Conservation (phyloP, 371 early-diverging fungal genomes). For the Dinochytrium kinnereticum region DNA sequence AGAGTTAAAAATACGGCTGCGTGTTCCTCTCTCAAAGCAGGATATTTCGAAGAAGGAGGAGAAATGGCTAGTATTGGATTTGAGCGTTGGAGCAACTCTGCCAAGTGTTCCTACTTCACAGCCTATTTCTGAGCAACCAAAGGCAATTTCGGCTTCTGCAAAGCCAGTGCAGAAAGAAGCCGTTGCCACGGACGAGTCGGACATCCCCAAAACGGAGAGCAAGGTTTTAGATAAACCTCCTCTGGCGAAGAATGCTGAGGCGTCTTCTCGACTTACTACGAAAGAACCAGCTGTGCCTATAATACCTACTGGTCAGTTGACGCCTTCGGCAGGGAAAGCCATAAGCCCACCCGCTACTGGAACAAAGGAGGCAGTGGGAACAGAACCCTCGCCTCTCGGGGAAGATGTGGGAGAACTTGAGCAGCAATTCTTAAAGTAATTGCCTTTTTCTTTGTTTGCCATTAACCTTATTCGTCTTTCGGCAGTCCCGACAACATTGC, state of each 20-base stretch:
- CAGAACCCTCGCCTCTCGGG: no score
- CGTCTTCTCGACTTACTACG: not conserved
- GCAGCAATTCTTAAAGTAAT: slow-evolving; percentile 45
- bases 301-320: not conserved
- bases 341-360: not conserved
- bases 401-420: slow-evolving; percentile 43
- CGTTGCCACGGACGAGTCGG: not conserved
- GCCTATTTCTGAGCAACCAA: no score
- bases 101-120: not conserved
- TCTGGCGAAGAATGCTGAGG: not conserved
- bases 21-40: slow-evolving; percentile 67
- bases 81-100: not conserved
- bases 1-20: slow-evolving; percentile 68
- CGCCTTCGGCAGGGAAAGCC: no score
- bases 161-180: not conserved
- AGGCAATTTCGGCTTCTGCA: no score
- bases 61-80: slow-evolving; percentile 62
- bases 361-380: slow-evolving; percentile 14
- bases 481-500: slow-evolving; percentile 71
- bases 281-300: not conserved
- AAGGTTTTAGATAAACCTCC: not conserved
- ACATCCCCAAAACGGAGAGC: no score
- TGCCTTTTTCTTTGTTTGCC: not conserved
- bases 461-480: not conserved
- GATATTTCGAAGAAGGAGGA: slow-evolving; percentile 68